A percentile compares a stretch with the other conserved stretches of the same genome.
Evolutionary conservation across 2,329 filamentous ascomycete species (phyloP).

Genomic region (Penicillium sp.): DNA sequence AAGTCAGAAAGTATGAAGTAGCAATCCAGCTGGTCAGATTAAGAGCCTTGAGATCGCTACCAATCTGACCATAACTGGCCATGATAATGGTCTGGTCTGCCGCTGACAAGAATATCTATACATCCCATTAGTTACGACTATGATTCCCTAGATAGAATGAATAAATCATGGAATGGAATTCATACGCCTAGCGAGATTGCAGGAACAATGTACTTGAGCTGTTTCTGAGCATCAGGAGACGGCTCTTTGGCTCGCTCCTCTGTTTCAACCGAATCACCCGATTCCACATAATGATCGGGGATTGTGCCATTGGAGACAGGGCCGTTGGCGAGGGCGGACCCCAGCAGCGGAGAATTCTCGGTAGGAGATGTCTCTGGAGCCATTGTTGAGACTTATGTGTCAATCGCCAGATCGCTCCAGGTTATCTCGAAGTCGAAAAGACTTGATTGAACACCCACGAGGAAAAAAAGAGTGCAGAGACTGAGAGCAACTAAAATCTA

Average conservation of each 20-base stretch:
- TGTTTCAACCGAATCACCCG: conserved; percentile 10
- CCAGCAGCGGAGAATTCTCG: conserved; percentile 50
- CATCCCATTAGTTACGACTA: conserved; percentile 7
- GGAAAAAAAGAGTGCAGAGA: not conserved
- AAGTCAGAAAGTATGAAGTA: conserved; percentile 67
- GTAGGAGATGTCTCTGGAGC: conserved; percentile 23
- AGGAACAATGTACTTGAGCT: conserved; percentile 59
- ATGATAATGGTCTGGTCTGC: conserved; percentile 76
- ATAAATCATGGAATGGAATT: conserved; percentile 12
- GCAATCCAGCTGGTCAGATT: conserved; percentile 76
- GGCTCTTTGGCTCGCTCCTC: conserved; percentile 27
- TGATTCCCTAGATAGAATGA: not conserved
- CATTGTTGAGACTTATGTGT: conserved; percentile 20
- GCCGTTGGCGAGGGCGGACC: conserved; percentile 31
- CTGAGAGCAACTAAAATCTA: not conserved
- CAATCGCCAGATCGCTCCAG: conserved; percentile 1
- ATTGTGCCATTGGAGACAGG: conserved; percentile 27
- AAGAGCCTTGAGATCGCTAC: conserved; percentile 70
- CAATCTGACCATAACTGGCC: conserved; percentile 74
- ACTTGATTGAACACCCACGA: not conserved
- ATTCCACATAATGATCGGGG: conserved; percentile 24
- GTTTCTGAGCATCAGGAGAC: conserved; percentile 50
- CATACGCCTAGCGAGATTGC: conserved; percentile 62
- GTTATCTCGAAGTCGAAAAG: not conserved
- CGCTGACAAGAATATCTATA: conserved; percentile 68